Base-by-base conservation (phyloP, 2,329 filamentous ascomycete genomes). In the Scopulariopsis brevicaulis region DNA sequence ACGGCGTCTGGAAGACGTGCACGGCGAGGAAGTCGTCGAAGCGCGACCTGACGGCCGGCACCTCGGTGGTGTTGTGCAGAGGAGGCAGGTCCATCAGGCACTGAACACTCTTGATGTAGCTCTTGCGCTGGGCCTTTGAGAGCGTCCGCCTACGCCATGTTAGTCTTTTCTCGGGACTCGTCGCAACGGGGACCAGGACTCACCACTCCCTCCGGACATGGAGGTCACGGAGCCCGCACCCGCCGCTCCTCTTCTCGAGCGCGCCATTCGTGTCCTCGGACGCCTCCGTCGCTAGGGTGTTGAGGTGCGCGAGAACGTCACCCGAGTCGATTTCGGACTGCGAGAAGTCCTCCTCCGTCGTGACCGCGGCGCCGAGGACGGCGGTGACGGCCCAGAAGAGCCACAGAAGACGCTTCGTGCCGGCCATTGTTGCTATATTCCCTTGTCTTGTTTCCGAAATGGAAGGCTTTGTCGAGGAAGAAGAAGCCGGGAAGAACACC, bases 1-100 rank as follows among this genome's bases (percentile, higher is more conserved):
- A 25, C 28, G 62, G 57, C 2, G 62, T 63, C 57, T 64, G 57
- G 32, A 60, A 58, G 34, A 65, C 62, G 34, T 67, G 65, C n/a
- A 64, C 60, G 15, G 61, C 63, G 48, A 62, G 54, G 50, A 67
- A 67, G 51, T 67, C 65, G 11, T 67, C 65, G 20, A 61, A 67
- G 3, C 63, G 63, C n/a, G 61, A 63, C 58, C 61, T 64, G 18
- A 63, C 61, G 2, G 48, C 55, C 5, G 28, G 28, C n/a, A 18
- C 60, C 64, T 4, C 58, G 48, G 53, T 62, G 59, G 57, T 60
- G 22, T 40, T 51, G 34, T 32, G 56, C 50, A 58, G 51, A 3
- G 63, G 59, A 18, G 64, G 61, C 46, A 58, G 62, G 4, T 37
- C 53, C 46, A 62, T 59, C 2, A 66, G 59, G 34, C 65, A 66